Percentiles rank a stretch among this genome's conserved stretches.
phyloP scores from a whole-genome alignment of 306 rosid genomes.

The Betula pendula region DNA sequence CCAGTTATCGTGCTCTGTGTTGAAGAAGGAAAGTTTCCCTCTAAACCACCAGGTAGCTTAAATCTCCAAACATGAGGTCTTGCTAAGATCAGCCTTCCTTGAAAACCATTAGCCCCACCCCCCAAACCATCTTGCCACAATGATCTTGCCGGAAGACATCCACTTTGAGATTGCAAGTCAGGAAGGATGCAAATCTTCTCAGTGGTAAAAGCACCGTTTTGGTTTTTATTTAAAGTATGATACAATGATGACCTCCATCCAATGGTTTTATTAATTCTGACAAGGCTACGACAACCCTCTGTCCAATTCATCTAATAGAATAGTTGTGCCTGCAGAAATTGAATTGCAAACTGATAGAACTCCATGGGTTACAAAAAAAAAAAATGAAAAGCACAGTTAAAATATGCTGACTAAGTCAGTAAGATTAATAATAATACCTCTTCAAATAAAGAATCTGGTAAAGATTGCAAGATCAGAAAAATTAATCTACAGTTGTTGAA shows the following conservation, averaged over 20 bases:
- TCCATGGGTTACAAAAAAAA: no score
- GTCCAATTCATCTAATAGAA: slow-evolving; percentile 43
- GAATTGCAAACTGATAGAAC: slow-evolving; percentile 4
- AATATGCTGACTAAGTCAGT: background rate
- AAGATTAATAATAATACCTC: background rate
- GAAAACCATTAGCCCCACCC: slow-evolving; percentile 21
- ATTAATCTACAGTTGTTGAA: background rate
- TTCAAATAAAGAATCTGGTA: background rate
- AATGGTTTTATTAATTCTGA: slow-evolving; percentile 12
- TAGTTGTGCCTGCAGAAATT: slow-evolving; percentile 5
- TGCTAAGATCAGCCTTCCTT: background rate
- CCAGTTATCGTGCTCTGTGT: slow-evolving; percentile 1
- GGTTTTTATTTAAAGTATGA: slow-evolving; percentile 1
- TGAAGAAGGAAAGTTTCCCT: slow-evolving; percentile 16
- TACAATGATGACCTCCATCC: slow-evolving; percentile 8
- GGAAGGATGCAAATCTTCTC: slow-evolving; percentile 3
- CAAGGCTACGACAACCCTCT: slow-evolving; percentile 18
- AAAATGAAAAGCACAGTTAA: background rate
- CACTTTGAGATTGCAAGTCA: slow-evolving; percentile 19
- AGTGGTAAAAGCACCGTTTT: background rate
- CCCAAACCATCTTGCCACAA: background rate
- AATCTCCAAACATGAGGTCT: slow-evolving; percentile 18
- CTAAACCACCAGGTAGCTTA: background rate
- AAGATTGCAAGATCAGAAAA: background rate
- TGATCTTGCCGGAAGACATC: slow-evolving; percentile 2